Evolutionary conservation across 2,329 filamentous ascomycete species (phyloP), one percentile per base, ranked within the genome.

Genomic region (Aspergillus chevalieri): DNA sequence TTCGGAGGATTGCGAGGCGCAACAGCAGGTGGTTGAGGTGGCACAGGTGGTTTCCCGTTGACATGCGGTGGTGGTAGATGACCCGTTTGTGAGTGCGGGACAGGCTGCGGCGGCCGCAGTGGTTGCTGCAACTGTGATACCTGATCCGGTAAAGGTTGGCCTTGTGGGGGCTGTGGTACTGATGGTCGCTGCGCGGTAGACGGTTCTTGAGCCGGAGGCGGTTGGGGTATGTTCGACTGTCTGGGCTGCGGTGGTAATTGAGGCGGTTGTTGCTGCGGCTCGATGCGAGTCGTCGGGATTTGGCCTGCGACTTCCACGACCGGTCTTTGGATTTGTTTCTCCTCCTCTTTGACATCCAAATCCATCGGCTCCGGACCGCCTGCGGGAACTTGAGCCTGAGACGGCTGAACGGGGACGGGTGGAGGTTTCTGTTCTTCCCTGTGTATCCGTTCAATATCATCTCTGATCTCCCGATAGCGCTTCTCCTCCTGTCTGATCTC

Each of bases 401-500:
- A 50, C 21, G 24, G 22, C 24, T 44, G 42, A 14, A 17, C 24
- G 7, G 42, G 42, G 19, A 43, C 22, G 12, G 41, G 15, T 26
- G 17, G 19, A 21, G 41, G 21, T 8, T 38, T 14, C 15, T 73
- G 76, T 47, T 78, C 74, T 42, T 79, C 80, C 60, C 78, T 76
- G 65, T 91, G 82, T 44, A 93, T 78, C 50, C 83, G 78, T 36
- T 76, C 73, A 46, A 94, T 81, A 56, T 95, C 86, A 51, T 75
- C 76, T 65, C 83, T 79, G 41, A 92, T 70, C 15, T 72, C 71
- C 22, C 79, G 77, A 62, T 85, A 86, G 46, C 75, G 77, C 51
- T 76, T 78, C 72, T 96, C 91, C 53, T 93, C 85, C 48, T 86
- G 81, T 51, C 80, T 77, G 51, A 96, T 87, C 60, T 85, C 79